Evolutionary conservation across 2,329 filamentous ascomycete species (phyloP).

Genomic region (Diaporthe capsici): DNA sequence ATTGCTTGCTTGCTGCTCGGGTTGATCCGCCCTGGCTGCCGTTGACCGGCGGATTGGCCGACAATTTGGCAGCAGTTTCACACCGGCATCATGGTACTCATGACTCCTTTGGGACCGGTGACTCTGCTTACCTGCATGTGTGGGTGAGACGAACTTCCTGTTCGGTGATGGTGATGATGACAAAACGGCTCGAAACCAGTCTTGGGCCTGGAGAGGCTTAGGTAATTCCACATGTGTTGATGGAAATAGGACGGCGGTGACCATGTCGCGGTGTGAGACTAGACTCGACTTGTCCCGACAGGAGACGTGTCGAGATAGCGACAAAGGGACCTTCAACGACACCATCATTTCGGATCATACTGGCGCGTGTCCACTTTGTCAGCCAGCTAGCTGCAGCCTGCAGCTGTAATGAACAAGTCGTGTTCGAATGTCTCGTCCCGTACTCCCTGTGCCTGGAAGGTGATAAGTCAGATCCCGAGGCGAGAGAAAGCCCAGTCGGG

Average conservation of each 20-base stretch:
- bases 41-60: constrained; percentile 34
- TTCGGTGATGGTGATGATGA: constrained; percentile 34
- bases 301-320: neutral
- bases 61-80: constrained; percentile 2
- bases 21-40: constrained; percentile 7
- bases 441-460: neutral
- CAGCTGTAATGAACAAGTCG: neutral
- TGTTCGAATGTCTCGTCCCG: constrained; percentile 1
- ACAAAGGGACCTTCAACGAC: constrained; percentile 10
- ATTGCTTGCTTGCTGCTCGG: neutral
- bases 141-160: constrained; percentile 33
- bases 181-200: constrained; percentile 23
- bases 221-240: constrained; percentile 20
- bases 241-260: constrained; percentile 21
- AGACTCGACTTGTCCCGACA: neutral
- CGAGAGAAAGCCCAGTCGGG: constrained; percentile 12
- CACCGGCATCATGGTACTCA: constrained; percentile 6
- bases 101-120: constrained; percentile 33
- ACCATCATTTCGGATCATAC: constrained; percentile 6
- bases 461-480: constrained; percentile 15
- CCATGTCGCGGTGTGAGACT: constrained; percentile 38
- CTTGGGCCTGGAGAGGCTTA: constrained; percentile 35
- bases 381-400: constrained; percentile 25
- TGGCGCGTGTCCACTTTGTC: constrained; percentile 20
- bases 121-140: constrained; percentile 36